These are phyloP conservation scores for Aspergillus indologenus DNA, from an alignment of 495 filamentous ascomycete species.

Conservation along the genomic window DNA sequence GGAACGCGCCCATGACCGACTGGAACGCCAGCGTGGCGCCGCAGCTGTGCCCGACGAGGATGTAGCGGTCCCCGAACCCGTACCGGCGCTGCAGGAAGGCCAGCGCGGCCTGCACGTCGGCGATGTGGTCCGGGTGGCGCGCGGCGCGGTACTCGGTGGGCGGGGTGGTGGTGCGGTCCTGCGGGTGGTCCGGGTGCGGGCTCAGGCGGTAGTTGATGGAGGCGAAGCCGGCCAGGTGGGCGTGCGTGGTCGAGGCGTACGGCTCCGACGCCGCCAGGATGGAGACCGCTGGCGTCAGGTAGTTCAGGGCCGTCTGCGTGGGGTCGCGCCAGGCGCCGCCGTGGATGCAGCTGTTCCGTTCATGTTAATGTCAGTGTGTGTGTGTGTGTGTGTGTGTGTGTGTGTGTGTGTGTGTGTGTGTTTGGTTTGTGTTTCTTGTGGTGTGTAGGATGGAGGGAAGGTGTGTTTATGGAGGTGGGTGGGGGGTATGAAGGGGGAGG, in stretches of 20 bases:
- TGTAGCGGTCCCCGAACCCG: constrained; percentile 47
- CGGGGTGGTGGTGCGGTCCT: constrained; percentile 39
- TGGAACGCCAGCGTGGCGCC: constrained; percentile 75
- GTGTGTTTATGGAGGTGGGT: neutral
- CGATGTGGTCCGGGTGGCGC: constrained; percentile 69
- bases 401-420: neutral
- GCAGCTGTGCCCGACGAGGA: constrained; percentile 74
- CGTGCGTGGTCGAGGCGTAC: constrained; percentile 12
- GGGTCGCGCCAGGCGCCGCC: constrained; percentile 91
- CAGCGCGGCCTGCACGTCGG: constrained; percentile 64
- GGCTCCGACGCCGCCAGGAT: constrained; percentile 37
- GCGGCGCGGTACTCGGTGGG: constrained; percentile 43
- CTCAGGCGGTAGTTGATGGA: constrained; percentile 80
- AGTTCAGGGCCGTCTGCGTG: constrained; percentile 42
- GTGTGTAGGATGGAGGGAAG: neutral
- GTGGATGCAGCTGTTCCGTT: constrained; percentile 64
- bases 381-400: neutral
- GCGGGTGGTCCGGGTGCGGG: constrained; percentile 60
- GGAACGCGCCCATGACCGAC: constrained; percentile 46
- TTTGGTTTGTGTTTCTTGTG: constrained; percentile 3
- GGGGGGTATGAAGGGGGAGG: neutral
- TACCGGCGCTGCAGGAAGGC: constrained; percentile 57
- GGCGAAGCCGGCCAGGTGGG: constrained; percentile 59
- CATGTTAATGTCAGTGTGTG: no score
- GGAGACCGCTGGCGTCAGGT: constrained; percentile 47